Evolutionary conservation across 345 rosid genomes (phyloP), one percentile per base, ranked within the genome.

Genomic region (Euphorbia peplus): DNA sequence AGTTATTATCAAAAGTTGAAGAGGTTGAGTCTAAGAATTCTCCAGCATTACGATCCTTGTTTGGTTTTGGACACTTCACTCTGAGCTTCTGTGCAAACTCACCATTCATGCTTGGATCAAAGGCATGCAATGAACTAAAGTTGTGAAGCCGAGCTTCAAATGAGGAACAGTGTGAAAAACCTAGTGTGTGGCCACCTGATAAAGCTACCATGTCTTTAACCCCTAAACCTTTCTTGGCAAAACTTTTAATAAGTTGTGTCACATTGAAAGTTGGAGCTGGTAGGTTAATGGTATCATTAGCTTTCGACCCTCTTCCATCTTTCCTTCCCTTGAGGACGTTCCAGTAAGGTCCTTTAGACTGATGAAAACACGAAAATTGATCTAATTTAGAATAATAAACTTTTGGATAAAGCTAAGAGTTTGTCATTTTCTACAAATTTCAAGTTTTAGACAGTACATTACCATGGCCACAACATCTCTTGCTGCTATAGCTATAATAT

Each of bases 111-210:
- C 73, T 83, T 1, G 96, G 93, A 75, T 92, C 98, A 19, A 75
- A 62, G 42, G 85, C 84, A 28, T 84, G 88, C 37, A 81, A 12
- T 18, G 83, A 71, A 68, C 83, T 84, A 67, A 92, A 92, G 67
- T 83, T 84, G 63, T 58, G 85, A 65, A 92, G 80, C 64, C 96
- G 81, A 4, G 78, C 24, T 75, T 85, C 71, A 32, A 90, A 90
- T 6, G 98, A 92, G 56, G 98, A 88, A 52, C 96, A 92, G 57
- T 90, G 98, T 0, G 95, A 88, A 76, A 90, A 86, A 15, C 96
- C 96, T 37, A 90, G 22, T 3, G 91, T 84, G 78, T 87, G 96
- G 41, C 88, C 93, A 0, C 98, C 96, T 0, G 98, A 92, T 24
- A 90, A 82, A 32, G 89, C 88, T 52, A 90, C 98, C 84, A 90